These are phyloP conservation scores for Azolla pinnata DNA, from an alignment of 75 land plant species.

Conservation along the genomic window DNA sequence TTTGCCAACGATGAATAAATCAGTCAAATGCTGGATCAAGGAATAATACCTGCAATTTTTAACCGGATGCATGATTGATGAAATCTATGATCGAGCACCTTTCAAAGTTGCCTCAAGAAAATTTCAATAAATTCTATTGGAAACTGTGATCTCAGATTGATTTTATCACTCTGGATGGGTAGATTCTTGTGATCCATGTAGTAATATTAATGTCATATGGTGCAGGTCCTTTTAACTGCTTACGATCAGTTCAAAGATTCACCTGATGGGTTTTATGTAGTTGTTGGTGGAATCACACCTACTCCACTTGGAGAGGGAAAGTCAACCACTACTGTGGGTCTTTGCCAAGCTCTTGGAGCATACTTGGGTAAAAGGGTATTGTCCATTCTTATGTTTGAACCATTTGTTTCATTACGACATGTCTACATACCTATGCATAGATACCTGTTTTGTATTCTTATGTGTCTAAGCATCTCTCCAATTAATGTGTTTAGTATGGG, in stretches of 20 bases:
- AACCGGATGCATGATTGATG: too few relatives aligned
- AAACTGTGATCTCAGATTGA: too few relatives aligned
- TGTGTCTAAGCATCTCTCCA: neutral
- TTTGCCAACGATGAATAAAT: too few relatives aligned
- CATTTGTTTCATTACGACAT: neutral
- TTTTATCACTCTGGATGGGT: neutral
- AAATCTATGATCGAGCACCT: too few relatives aligned
- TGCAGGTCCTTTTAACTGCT: constrained; percentile 62
- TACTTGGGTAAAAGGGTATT: constrained; percentile 85
- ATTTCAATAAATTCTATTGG: too few relatives aligned
- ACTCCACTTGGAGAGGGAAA: constrained; percentile 98
- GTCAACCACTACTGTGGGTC: constrained; percentile 93
- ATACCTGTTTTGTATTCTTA: neutral
- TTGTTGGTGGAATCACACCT: constrained; percentile 96
- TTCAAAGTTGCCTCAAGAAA: too few relatives aligned
- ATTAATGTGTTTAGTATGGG: neutral
- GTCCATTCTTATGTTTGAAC: neutral
- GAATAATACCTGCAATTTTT: too few relatives aligned
- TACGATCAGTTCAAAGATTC: constrained; percentile 56
- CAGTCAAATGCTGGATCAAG: too few relatives aligned
- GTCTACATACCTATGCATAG: constrained; percentile 1
- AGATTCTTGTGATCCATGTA: neutral
- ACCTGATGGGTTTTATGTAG: constrained; percentile 84
- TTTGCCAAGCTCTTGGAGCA: constrained; percentile 93
- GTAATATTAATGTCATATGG: neutral